A percentile compares a stretch with the other conserved stretches of the same genome.
phyloP scores from a whole-genome alignment of 352 stramenopile species.

The Globisporangium okanoganense region DNA sequence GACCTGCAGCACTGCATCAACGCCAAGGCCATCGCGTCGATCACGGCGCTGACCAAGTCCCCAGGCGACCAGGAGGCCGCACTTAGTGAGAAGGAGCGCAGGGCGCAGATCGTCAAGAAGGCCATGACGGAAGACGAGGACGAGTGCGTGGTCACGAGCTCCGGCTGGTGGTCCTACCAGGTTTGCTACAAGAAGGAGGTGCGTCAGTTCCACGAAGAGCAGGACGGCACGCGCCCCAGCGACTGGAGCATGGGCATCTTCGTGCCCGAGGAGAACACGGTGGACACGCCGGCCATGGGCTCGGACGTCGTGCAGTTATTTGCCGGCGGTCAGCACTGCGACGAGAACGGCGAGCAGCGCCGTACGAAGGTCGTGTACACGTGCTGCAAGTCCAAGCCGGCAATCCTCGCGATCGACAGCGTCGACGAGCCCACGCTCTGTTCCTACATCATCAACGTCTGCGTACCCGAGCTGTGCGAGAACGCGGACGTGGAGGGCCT shows the following conservation, averaged over 20 bases:
- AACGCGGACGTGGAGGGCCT: constrained; percentile 24
- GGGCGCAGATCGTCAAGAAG: constrained; percentile 40
- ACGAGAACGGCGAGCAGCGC: constrained; percentile 77
- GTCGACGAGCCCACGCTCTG: constrained; percentile 82
- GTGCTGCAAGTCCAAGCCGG: constrained; percentile 69
- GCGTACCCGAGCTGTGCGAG: constrained; percentile 70
- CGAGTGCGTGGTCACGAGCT: constrained; percentile 50
- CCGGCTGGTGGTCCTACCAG: constrained; percentile 85
- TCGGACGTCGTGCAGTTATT: constrained; percentile 72
- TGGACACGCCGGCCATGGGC: constrained; percentile 17
- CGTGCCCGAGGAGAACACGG: constrained; percentile 27
- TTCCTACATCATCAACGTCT: constrained; percentile 76
- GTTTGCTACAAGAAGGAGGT: constrained; percentile 81
- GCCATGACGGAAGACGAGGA: constrained; percentile 30
- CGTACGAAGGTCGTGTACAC: constrained; percentile 71
- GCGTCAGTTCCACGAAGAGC: constrained; percentile 78
- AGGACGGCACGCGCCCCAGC: constrained; percentile 57
- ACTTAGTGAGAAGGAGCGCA: constrained; percentile 29
- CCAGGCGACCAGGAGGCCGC: constrained; percentile 35
- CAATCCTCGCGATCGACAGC: constrained; percentile 51
- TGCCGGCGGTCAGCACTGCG: constrained; percentile 70
- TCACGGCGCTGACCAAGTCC: constrained; percentile 31
- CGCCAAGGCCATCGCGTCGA: constrained; percentile 44
- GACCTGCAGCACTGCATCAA: constrained; percentile 71
- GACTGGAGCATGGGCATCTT: constrained; percentile 86